A percentile compares a stretch with the other conserved stretches of the same genome.
These are phyloP conservation scores for Globisporangium irregulare DNA, from an alignment of 352 stramenopile species.

Conservation along the genomic window DNA sequence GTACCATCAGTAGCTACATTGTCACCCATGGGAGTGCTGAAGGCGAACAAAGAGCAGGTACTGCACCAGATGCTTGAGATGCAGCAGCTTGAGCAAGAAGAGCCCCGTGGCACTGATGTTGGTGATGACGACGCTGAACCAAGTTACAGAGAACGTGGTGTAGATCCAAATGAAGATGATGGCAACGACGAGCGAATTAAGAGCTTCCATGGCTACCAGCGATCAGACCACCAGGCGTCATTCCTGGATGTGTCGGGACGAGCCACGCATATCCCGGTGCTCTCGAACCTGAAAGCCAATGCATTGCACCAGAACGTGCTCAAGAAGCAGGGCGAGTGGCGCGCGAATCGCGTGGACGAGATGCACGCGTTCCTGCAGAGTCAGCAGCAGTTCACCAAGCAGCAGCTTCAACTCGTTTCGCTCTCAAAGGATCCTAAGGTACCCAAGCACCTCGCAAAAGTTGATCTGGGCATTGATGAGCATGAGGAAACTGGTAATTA, in stretches of 20 bases:
- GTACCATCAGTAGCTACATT: neutral
- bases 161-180: neutral
- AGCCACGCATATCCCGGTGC: conserved; percentile 24
- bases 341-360: conserved; percentile 22
- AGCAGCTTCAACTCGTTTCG: conserved; percentile 7
- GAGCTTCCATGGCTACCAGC: conserved; percentile 28
- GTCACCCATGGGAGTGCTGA: conserved; percentile 11
- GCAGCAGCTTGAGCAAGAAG: neutral
- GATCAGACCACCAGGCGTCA: neutral
- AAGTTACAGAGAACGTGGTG: conserved; percentile 10
- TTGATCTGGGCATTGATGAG: conserved; percentile 8
- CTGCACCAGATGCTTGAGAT: conserved; percentile 7
- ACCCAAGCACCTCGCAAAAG: neutral
- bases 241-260: conserved; percentile 29
- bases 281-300: conserved; percentile 19
- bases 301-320: conserved; percentile 17
- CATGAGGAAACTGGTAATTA: neutral
- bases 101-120: neutral
- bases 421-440: neutral
- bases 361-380: conserved; percentile 25
- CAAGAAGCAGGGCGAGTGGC: conserved; percentile 19
- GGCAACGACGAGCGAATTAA: conserved; percentile 1
- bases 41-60: conserved; percentile 7
- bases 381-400: conserved; percentile 29
- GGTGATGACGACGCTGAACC: conserved; percentile 4